phyloP scores from a whole-genome alignment of 192 early-diverging fungal genomes.

The Mortierella claussenii region DNA sequence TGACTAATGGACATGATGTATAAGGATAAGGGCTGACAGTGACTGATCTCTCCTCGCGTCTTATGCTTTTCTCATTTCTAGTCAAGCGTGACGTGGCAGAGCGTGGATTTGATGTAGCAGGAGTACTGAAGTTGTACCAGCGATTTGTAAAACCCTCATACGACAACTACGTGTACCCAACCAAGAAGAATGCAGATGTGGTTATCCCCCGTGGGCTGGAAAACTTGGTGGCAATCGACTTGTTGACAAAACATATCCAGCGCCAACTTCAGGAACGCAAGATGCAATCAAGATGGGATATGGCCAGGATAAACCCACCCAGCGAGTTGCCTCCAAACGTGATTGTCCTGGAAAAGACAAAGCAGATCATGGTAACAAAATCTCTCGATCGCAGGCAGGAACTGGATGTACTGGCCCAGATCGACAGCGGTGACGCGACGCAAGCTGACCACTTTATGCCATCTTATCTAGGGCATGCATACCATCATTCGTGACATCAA shows the following conservation, averaged over 20 bases:
- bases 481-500: slow-evolving; percentile 82
- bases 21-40: too few relatives aligned
- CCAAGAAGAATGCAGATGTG: slow-evolving; percentile 92
- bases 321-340: slow-evolving; percentile 57
- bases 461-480: slow-evolving; percentile 69
- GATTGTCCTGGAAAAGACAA: slow-evolving; percentile 58
- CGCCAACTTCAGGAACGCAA: slow-evolving; percentile 83
- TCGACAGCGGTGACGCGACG: too few relatives aligned
- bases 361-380: slow-evolving; percentile 65
- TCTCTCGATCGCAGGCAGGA: too few relatives aligned
- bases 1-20: too few relatives aligned
- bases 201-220: slow-evolving; percentile 93
- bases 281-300: slow-evolving; percentile 65
- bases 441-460: background rate
- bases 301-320: slow-evolving; percentile 54
- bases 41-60: background rate
- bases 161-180: slow-evolving; percentile 92
- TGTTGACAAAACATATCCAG: slow-evolving; percentile 90
- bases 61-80: slow-evolving; percentile 20
- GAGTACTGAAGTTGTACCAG: slow-evolving; percentile 86
- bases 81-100: slow-evolving; percentile 92
- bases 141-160: slow-evolving; percentile 95
- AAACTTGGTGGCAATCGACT: slow-evolving; percentile 90
- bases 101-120: slow-evolving; percentile 86
- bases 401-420: too few relatives aligned